Percentiles rank a stretch among this genome's conserved stretches.
These are phyloP conservation scores for Cephaloascus albidus DNA, from an alignment of 805 yeast genomes.

Conservation along the genomic window DNA sequence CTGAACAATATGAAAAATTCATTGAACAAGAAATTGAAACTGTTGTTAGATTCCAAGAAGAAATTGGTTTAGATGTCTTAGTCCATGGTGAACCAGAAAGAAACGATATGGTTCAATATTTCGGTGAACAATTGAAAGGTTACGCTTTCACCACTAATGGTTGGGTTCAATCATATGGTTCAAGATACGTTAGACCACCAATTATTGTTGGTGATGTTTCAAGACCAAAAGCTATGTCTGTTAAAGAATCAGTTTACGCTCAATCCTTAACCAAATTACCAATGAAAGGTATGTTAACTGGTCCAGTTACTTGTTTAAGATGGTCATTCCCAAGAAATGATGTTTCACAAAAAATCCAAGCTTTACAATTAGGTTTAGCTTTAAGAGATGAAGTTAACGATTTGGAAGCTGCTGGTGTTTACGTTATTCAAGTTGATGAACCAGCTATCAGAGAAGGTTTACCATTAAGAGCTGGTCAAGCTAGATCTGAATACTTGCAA, in stretches of 20 bases:
- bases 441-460: constrained; percentile 99
- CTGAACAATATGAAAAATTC: constrained; percentile 93
- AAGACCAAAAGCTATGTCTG: constrained; percentile 97
- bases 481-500: constrained; percentile 90
- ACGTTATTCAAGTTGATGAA: constrained; percentile 98
- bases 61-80: constrained; percentile 93
- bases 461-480: constrained; percentile 96
- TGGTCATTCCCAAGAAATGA: constrained; percentile 99
- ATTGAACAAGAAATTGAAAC: constrained; percentile 93
- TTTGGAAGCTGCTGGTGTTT: constrained; percentile 97
- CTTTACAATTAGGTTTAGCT: constrained; percentile 94
- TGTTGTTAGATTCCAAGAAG: constrained; percentile 98
- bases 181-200: constrained; percentile 99
- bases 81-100: constrained; percentile 99
- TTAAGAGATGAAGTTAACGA: constrained; percentile 98
- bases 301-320: constrained; percentile 98
- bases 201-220: constrained; percentile 98
- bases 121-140: constrained; percentile 98
- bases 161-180: constrained; percentile 99
- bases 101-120: constrained; percentile 99
- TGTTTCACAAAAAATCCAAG: constrained; percentile 85
- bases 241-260: constrained; percentile 98
- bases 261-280: constrained; percentile 94
- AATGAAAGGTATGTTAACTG: constrained; percentile 99
- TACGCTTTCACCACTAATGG: constrained; percentile 98